phyloP scores from a whole-genome alignment of 208 protist species.

The Jaenimonas drosophilae region DNA sequence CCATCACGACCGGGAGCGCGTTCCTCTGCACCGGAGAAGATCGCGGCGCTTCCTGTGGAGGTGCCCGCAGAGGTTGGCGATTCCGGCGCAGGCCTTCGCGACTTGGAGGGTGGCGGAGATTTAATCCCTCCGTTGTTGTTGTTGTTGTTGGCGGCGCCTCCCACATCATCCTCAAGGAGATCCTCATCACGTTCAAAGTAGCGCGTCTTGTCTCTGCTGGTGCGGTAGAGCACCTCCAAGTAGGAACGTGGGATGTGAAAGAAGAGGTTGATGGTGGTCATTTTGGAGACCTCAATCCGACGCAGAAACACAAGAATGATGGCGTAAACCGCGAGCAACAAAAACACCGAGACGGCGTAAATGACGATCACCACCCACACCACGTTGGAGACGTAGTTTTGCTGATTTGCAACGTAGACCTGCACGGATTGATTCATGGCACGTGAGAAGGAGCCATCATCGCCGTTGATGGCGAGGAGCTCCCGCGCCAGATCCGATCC shows the following conservation, averaged over 20 bases:
- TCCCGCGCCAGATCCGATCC: not conserved
- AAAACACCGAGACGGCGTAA: conserved; percentile 2
- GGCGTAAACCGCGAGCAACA: conserved; percentile 2
- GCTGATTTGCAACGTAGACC: conserved; percentile 1
- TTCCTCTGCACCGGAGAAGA: too few relatives aligned
- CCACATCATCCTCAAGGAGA: not conserved
- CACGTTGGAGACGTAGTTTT: not conserved
- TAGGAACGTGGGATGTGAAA: conserved; percentile 9
- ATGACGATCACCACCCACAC: conserved; percentile 9
- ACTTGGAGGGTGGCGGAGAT: too few relatives aligned
- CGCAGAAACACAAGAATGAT: conserved; percentile 2
- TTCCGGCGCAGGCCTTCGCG: too few relatives aligned
- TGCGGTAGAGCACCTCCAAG: conserved; percentile 4
- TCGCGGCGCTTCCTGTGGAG: too few relatives aligned
- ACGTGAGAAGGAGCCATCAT: conserved; percentile 1
- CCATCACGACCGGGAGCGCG: too few relatives aligned
- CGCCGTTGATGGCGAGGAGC: conserved; percentile 2
- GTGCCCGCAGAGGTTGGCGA: too few relatives aligned
- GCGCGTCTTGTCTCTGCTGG: conserved; percentile 1
- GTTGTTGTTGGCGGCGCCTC: not conserved
- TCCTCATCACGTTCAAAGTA: conserved; percentile 2
- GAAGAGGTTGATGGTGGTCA: conserved; percentile 9
- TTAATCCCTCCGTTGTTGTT: not conserved
- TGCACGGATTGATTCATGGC: conserved; percentile 5
- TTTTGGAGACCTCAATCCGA: conserved; percentile 3